Evolutionary conservation across 2,329 filamentous ascomycete genomes (phyloP).

Genomic region (Cladophialophora exuberans): DNA sequence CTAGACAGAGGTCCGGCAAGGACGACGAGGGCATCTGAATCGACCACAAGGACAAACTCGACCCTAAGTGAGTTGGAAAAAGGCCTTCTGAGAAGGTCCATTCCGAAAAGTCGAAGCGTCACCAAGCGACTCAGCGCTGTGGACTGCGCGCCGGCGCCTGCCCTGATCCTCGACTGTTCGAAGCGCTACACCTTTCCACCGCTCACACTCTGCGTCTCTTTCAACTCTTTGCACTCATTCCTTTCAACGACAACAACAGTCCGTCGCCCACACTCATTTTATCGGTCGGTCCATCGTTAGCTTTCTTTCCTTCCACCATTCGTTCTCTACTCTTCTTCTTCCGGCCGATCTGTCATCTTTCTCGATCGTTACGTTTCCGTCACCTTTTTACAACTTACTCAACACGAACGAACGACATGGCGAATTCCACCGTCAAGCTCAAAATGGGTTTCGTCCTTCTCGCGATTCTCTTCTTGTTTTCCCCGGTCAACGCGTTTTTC

Average conservation of each 20-base stretch:
- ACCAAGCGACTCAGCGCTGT: neutral
- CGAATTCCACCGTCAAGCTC: conserved; percentile 7
- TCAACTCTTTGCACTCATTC: neutral
- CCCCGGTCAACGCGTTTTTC: conserved; percentile 70
- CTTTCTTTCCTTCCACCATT: conserved; percentile 2
- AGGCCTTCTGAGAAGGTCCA: too few species aligned
- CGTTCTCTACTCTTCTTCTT: conserved; percentile 4
- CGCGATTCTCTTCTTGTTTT: conserved; percentile 4
- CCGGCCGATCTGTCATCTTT: neutral
- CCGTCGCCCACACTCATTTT: conserved; percentile 9
- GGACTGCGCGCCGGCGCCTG: neutral
- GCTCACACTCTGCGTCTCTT: neutral
- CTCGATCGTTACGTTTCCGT: conserved; percentile 2
- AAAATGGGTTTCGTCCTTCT: conserved; percentile 12
- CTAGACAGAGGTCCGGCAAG: too few species aligned
- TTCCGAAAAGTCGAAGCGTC: too few species aligned
- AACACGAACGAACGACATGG: conserved; percentile 4
- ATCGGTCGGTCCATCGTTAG: conserved; percentile 9
- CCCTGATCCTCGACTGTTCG: neutral
- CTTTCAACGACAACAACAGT: neutral
- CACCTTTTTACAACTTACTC: neutral
- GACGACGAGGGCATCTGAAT: too few species aligned
- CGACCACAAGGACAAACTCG: too few species aligned
- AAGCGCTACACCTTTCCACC: neutral
- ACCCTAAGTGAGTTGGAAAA: too few species aligned